Percentiles rank a stretch among this genome's conserved stretches.
phyloP scores from a whole-genome alignment of 2,329 filamentous ascomycete species.

The Sclerotinia nivalis region DNA sequence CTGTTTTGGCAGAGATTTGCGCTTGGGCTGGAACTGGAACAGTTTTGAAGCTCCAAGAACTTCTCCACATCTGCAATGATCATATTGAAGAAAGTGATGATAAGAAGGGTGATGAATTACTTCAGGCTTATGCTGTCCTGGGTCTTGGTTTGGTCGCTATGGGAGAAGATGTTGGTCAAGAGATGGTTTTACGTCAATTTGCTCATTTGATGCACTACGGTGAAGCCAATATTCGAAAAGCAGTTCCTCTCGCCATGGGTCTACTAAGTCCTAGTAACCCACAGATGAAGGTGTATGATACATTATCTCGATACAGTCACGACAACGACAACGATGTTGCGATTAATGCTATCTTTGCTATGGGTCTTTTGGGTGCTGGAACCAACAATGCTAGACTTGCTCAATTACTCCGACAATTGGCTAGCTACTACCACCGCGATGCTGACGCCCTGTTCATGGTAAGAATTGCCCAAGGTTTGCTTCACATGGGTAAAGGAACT shows the following conservation, averaged over 20 bases:
- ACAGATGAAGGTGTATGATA: conserved; percentile 99
- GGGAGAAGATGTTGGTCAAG: conserved; percentile 97
- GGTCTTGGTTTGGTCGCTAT: conserved; percentile 93
- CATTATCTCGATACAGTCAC: conserved; percentile 93
- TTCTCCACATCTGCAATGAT: conserved; percentile 97
- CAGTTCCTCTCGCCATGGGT: conserved; percentile 94
- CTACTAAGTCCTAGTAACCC: conserved; percentile 96
- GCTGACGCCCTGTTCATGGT: conserved; percentile 99
- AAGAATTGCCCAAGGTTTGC: conserved; percentile 90
- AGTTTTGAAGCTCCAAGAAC: conserved; percentile 93
- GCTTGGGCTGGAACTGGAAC: conserved; percentile 98
- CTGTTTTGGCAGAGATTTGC: conserved; percentile 91
- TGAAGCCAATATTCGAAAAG: conserved; percentile 93
- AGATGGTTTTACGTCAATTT: conserved; percentile 97
- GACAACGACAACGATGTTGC: conserved; percentile 98
- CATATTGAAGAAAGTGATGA: conserved; percentile 93
- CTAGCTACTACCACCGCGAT: conserved; percentile 97
- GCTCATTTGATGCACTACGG: conserved; percentile 99
- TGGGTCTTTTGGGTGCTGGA: conserved; percentile 94
- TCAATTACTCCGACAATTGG: conserved; percentile 89
- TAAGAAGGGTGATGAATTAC: conserved; percentile 91
- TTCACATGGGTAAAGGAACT: conserved; percentile 99
- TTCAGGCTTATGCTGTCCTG: conserved; percentile 94
- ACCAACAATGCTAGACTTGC: conserved; percentile 98
- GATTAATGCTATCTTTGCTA: conserved; percentile 97